phyloP scores from a whole-genome alignment of 2,329 filamentous ascomycete species.

The Colletotrichum brevisporum region DNA sequence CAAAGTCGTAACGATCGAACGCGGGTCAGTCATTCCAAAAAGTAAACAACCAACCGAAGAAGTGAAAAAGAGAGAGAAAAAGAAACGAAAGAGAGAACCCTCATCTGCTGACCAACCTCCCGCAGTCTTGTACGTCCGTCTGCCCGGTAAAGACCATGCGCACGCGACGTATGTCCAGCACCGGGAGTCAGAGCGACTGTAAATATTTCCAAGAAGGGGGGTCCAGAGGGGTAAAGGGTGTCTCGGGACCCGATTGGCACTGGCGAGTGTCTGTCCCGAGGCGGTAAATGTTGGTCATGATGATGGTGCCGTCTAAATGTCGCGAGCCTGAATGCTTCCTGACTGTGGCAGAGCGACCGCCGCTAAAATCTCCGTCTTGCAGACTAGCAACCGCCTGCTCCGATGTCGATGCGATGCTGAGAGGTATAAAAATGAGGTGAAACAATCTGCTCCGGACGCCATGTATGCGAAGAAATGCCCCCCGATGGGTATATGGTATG shows the following conservation, averaged over 20 bases:
- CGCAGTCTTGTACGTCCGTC: neutral
- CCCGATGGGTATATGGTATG: constrained; percentile 42
- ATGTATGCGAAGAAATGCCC: constrained; percentile 42
- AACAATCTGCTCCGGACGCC: constrained; percentile 41
- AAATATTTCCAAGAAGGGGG: constrained; percentile 37
- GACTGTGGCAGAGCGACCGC: constrained; percentile 25
- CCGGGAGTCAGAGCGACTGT: constrained; percentile 3
- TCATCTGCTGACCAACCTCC: neutral
- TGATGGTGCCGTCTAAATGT: constrained; percentile 39
- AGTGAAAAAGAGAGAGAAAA: constrained; percentile 13
- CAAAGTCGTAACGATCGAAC: constrained; percentile 41
- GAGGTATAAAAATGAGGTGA: constrained; percentile 38
- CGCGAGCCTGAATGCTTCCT: constrained; percentile 36
- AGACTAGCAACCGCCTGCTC: constrained; percentile 24
- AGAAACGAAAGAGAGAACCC: neutral
- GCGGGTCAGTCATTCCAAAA: constrained; percentile 38
- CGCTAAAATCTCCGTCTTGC: constrained; percentile 12
- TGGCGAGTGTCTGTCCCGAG: neutral
- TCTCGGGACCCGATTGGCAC: neutral
- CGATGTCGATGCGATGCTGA: constrained; percentile 37
- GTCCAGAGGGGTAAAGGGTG: constrained; percentile 6
- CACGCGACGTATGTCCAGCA: constrained; percentile 13
- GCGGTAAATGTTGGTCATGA: constrained; percentile 24
- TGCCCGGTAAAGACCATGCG: neutral
- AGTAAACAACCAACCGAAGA: constrained; percentile 30